phyloP scores from a whole-genome alignment of 1,284 basidiomycete species.

The Ganoderma lingzhi region DNA sequence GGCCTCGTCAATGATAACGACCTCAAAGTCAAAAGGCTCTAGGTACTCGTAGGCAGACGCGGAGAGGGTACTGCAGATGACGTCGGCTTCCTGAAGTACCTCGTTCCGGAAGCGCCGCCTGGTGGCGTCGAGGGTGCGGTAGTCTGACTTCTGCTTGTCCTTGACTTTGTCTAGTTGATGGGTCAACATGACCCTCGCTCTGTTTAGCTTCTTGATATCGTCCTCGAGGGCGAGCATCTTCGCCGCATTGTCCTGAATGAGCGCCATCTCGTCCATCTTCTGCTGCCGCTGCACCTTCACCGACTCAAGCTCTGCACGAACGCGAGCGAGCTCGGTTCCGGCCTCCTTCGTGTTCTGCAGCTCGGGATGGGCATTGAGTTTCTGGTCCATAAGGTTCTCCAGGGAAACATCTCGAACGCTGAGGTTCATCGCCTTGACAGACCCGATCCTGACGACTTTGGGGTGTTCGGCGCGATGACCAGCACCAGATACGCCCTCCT shows the following conservation, averaged over 20 bases:
- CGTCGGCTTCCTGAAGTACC: constrained; percentile 88
- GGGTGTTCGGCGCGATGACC: constrained; percentile 64
- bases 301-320: constrained; percentile 74
- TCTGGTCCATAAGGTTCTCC: constrained; percentile 86
- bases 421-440: constrained; percentile 81
- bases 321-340: constrained; percentile 62
- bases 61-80: constrained; percentile 94
- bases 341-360: constrained; percentile 53
- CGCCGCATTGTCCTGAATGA: constrained; percentile 59
- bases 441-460: constrained; percentile 91
- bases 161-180: constrained; percentile 80
- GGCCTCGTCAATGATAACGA: constrained; percentile 98
- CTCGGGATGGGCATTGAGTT: constrained; percentile 61
- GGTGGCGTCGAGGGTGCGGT: constrained; percentile 80
- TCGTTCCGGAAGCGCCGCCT: constrained; percentile 78
- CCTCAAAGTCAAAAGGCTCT: constrained; percentile 89
- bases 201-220: constrained; percentile 76
- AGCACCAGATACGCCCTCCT: constrained; percentile 75
- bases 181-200: constrained; percentile 68
- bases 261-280: constrained; percentile 69
- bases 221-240: constrained; percentile 63
- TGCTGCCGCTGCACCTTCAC: constrained; percentile 68
- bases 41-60: constrained; percentile 93
- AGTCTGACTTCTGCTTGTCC: constrained; percentile 82
- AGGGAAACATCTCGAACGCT: constrained; percentile 90